Conservation (phyloP, 208 protist genomes). For the Phytomonas sp. region DNA sequence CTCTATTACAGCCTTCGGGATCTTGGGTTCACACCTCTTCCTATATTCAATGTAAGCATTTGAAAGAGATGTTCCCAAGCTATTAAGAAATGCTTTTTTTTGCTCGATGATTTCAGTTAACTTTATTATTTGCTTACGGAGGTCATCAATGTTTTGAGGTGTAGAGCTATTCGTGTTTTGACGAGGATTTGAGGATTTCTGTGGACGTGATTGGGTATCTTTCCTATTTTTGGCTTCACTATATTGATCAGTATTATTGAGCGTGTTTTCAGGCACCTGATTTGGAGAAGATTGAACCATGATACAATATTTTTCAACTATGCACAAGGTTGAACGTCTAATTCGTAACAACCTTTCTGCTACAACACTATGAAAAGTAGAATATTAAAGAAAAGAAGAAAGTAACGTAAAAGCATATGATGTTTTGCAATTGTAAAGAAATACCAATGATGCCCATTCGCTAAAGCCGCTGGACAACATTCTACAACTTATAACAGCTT, state of each 20-base stretch:
- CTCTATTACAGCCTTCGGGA: not conserved
- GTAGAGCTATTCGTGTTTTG: not conserved
- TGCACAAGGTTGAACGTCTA: not conserved
- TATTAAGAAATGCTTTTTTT: constrained; percentile 1
- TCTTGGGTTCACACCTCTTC: not conserved
- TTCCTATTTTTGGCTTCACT: not conserved
- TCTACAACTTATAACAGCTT: not conserved
- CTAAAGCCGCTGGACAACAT: not conserved
- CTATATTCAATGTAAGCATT: not conserved
- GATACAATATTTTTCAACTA: not conserved
- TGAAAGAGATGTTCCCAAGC: not conserved
- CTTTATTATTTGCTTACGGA: not conserved
- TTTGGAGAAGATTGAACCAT: not conserved
- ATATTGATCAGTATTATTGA: not conserved
- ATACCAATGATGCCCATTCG: not conserved
- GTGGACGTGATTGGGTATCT: not conserved
- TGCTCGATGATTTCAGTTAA: not conserved
- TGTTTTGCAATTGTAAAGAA: not conserved
- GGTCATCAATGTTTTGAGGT: not conserved
- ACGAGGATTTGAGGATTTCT: not conserved
- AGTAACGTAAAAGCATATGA: not conserved
- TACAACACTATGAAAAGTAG: not conserved
- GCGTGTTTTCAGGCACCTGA: not conserved
- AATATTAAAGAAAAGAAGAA: not conserved
- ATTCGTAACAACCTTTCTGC: not conserved